Conservation (phyloP, 805 yeast species). For the Ogataea minuta region DNA sequence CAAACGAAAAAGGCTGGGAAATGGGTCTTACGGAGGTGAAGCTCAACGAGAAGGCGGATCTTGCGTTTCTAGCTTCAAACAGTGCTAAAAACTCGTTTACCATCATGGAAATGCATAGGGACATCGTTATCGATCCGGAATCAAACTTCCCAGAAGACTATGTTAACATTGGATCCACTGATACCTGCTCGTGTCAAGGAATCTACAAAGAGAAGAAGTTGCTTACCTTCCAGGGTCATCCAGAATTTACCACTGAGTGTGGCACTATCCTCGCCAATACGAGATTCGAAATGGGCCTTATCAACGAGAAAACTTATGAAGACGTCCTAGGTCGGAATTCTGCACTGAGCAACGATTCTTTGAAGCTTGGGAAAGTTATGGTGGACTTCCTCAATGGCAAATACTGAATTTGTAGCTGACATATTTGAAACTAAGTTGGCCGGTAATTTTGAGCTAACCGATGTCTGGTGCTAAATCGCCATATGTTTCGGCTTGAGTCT, state of each 20-base stretch:
- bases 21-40: constrained; percentile 54
- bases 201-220: constrained; percentile 49
- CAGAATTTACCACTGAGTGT: constrained; percentile 60
- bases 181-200: constrained; percentile 65
- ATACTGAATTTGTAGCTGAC: background rate
- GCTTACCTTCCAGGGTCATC: constrained; percentile 86
- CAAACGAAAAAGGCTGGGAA: constrained; percentile 73
- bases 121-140: constrained; percentile 32
- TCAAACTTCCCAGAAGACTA: constrained; percentile 34
- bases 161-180: constrained; percentile 51
- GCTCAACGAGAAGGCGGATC: constrained; percentile 39
- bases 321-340: constrained; percentile 7
- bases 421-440: too few species aligned
- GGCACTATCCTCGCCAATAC: constrained; percentile 17
- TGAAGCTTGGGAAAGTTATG: constrained; percentile 9
- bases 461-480: too few species aligned
- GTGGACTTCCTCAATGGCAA: constrained; percentile 8
- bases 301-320: constrained; percentile 7
- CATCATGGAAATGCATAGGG: constrained; percentile 59
- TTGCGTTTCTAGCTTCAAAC: constrained; percentile 16
- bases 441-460: too few species aligned
- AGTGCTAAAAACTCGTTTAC: constrained; percentile 25
- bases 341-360: constrained; percentile 9
- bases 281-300: constrained; percentile 7
- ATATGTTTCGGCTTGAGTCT: too few species aligned